Evolutionary conservation across 73 alveolate genomes (phyloP).

Genomic region (Paramecium pentaurelia): DNA sequence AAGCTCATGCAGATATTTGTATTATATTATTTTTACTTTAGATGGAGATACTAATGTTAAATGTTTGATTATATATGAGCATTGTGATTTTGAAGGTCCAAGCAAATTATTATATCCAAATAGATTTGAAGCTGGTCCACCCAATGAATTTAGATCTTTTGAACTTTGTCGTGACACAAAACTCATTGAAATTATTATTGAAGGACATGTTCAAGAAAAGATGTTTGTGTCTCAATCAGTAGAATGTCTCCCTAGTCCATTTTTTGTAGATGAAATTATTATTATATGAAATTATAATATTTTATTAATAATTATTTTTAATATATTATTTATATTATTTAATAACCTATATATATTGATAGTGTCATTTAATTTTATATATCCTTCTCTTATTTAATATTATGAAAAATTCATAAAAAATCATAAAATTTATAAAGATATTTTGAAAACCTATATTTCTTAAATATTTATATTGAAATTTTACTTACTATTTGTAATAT

Average conservation of each 20-base stretch:
- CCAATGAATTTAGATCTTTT: constrained; percentile 4
- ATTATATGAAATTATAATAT: not conserved
- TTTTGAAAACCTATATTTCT: no score
- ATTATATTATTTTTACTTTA: not conserved
- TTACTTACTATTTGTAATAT: no score
- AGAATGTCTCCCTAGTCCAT: constrained; percentile 45
- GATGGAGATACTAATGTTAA: constrained; percentile 31
- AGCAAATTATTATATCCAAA: constrained; percentile 13
- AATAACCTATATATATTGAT: no score
- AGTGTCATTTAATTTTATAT: no score
- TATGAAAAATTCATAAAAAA: no score
- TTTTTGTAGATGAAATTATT: not conserved
- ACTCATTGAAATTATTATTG: not conserved
- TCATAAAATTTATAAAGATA: no score
- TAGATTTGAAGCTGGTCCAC: not conserved
- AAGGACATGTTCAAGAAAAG: constrained; percentile 20
- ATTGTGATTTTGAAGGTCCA: constrained; percentile 46
- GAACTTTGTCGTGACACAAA: constrained; percentile 15
- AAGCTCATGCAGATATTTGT: not conserved
- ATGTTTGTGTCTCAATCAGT: not conserved
- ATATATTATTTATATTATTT: no score
- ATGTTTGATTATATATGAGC: constrained; percentile 23
- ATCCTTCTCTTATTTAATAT: no score
- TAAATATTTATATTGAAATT: no score
- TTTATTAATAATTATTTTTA: no score